Conservation (phyloP, 1,139 yeast genomes). For the Hansenula sp. region DNA sequence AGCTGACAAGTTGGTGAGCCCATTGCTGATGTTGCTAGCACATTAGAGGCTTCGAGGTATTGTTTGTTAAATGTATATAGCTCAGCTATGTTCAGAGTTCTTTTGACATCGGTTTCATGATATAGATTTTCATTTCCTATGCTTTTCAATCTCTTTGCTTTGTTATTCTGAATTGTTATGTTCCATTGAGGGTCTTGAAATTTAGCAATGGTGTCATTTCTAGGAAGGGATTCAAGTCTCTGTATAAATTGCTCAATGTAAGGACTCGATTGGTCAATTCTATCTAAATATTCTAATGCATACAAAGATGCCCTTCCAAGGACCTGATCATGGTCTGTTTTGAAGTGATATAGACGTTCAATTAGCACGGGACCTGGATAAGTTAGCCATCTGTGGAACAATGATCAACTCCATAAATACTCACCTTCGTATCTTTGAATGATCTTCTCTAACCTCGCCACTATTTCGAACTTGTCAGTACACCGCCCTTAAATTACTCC, state of each 20-base stretch:
- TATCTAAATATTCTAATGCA: constrained; percentile 10
- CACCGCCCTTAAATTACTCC: no score
- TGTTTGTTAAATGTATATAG: constrained; percentile 14
- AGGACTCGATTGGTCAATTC: constrained; percentile 10
- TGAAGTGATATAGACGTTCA: constrained; percentile 10
- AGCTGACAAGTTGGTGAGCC: constrained; percentile 14
- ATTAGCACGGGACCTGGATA: constrained; percentile 12
- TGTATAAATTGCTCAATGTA: constrained; percentile 10
- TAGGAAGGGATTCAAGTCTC: background rate
- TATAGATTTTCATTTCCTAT: constrained; percentile 15
- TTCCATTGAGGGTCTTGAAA: constrained; percentile 10
- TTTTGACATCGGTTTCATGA: constrained; percentile 16
- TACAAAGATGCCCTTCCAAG: constrained; percentile 6
- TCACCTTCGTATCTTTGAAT: constrained; percentile 9
- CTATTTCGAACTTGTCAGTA: no score
- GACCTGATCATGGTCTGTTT: background rate
- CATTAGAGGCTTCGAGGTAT: constrained; percentile 17
- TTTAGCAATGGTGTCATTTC: background rate
- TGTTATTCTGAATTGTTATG: constrained; percentile 5
- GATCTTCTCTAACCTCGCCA: constrained; percentile 2
- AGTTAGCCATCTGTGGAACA: background rate
- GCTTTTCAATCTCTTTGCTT: constrained; percentile 7
- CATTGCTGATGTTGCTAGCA: constrained; percentile 11
- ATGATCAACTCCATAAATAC: background rate
- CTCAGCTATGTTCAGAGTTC: constrained; percentile 12